Evolutionary conservation across 805 yeast genomes (phyloP), one percentile per base, ranked within the genome.

Genomic region (Sugiyamaella smithiae): DNA sequence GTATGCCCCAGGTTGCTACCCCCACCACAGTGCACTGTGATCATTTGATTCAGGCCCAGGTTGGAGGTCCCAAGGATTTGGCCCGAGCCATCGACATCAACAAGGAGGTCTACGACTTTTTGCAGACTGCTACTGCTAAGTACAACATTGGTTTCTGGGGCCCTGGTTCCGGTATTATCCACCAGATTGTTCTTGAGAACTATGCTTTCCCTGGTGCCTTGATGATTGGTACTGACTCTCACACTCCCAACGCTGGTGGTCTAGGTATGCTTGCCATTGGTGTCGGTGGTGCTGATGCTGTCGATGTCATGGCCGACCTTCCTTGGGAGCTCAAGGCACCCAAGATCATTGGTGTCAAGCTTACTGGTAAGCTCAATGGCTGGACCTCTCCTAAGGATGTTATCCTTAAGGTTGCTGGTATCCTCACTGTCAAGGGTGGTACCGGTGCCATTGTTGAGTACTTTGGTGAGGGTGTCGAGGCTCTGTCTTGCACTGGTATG

Each of bases 251-350:
- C 71, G 97, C 97, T 52, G 97, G 97, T 78, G 97, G 97, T 74
- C 79, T 90, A 65, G 97, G 97, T 75, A 95, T 88, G 74, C 81
- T 90, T 65, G 97, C 97, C 59, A 90, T 90, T 61, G 98, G 97
- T 80, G 97, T 91, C 60, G 98, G 97, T 78, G 98, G 98, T 80
- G 98, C 98, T 59, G 98, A 90, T 71, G 97, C 97, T 55, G 98
- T 90, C 60, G 98, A 90, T 69, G 97, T 88, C 53, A 81, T 90
- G 83, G 87, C 97, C 53, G 85, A 85, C 65, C 78, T 88, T 58
- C 85, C 98, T 49, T 90, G 98, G 98, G 98, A 90, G 75, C 81
- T 90, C 67, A 90, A 90, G 78, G 97, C 97, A 52, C 98, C 98
- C 65, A 88, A 87, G 76, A 80, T 89, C 63, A 71, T 91, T 62